These are phyloP conservation scores for Cicer yamashitae DNA, from an alignment of 306 rosid species.

Conservation along the genomic window DNA sequence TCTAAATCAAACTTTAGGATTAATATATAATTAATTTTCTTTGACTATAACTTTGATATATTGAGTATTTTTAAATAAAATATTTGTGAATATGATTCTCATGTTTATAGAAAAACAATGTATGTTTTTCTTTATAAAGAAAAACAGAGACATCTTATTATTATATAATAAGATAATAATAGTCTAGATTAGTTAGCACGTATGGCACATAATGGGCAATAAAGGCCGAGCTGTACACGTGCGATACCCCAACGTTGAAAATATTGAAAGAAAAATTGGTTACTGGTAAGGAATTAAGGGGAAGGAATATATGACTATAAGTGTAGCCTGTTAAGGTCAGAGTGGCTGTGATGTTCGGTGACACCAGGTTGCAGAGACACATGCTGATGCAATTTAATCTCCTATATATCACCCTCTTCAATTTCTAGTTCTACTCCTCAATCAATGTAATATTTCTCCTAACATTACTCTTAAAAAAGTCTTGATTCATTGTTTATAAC, in stretches of 20 bases:
- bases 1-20: not conserved
- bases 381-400: conserved; percentile 47
- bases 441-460: too few relatives aligned
- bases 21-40: not conserved
- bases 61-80: not conserved
- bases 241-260: conserved; percentile 36
- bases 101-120: not conserved
- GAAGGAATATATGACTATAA: conserved; percentile 44
- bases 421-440: too few relatives aligned
- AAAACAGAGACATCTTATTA: not conserved
- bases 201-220: conserved; percentile 41
- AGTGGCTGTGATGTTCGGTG: conserved; percentile 58
- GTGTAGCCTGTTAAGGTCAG: conserved; percentile 45
- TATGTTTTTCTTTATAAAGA: not conserved
- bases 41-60: not conserved
- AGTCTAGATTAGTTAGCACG: conserved; percentile 32
- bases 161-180: too few relatives aligned
- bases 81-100: not conserved
- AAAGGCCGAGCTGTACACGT: conserved; percentile 67
- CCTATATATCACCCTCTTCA: not conserved
- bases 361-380: conserved; percentile 63
- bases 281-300: conserved; percentile 37
- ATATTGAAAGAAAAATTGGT: conserved; percentile 22
- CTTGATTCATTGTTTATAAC: too few relatives aligned
- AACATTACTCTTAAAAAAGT: too few relatives aligned